Base-by-base conservation (phyloP, 306 rosid species). In the Oxytropis ochrocephala region DNA sequence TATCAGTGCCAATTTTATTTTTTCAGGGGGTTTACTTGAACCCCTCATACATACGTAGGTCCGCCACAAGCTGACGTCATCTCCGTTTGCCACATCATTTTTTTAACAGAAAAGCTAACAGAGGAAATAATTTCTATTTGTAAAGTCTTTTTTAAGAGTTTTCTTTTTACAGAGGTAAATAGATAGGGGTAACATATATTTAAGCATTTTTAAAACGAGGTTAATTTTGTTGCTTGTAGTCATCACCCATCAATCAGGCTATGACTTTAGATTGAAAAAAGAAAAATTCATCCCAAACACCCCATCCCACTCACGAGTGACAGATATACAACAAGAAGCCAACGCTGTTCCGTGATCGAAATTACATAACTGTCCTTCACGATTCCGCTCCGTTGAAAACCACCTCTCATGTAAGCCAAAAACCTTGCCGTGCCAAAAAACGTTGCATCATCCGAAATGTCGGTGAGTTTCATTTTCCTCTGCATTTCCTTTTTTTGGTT, bases 381-480 rank as follows among this genome's bases (percentile, higher is more conserved):
- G 24, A 6, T 43, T 17, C 11, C 13, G 30, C 24, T 4, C 12
- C 51, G 0, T 47, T 64, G 14, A 16, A 65, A 42, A 19, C 17
- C 8, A 11, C 51, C 5, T 30, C n/a, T 17, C 5, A 16, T 16
- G 4, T 44, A 11, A 62, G 12, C 64, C 63, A n/a, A 24, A 24
- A 57, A 33, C 53, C 32, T 21, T 11, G 33, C 50, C 41, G 7
- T n/a, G 29, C 42, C 72, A 42, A 53, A 51, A 11, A 11, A 41
- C 79, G 32, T 74, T 33, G 59, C 44, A 32, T 27, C 79, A n/a
- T 54, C 42, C 39, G 10, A 72, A 59, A 81, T 81, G 85, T 76
- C 79, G 85, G 85, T 76, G 70, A 72, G 81, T 73, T 58, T 19
- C 33, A 29, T 39, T 36, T 7, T 49, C 55, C 59, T 66, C 66